Base-by-base conservation (phyloP, 805 yeast species). In the Vanderwaltozyma polyspora region DNA sequence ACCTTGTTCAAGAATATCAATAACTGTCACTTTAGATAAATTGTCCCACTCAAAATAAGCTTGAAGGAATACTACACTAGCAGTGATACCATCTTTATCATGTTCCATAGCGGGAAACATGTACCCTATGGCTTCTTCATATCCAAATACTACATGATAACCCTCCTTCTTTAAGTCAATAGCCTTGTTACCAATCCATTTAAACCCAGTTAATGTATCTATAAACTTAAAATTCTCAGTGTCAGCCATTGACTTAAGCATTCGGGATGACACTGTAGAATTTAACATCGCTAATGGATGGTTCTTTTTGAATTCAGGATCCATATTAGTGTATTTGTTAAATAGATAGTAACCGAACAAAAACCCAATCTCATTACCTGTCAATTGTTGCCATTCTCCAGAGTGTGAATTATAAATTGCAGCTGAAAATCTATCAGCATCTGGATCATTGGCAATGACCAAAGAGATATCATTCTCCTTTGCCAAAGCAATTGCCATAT, bases 151-250 rank as follows among this genome's bases (percentile, higher is more conserved):
- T 1, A 87, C 94, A 4, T 34, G 42, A 47, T 51, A 74, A 0
- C 94, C 94, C 29, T 70, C 53, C 0, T 51, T 41, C 42, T 80
- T 85, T 32, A 83, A 62, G 6, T 77, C 81, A 24, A 79, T 73
- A 2, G 95, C 91, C 42, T 74, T 72, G 52, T 89, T 89, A 3
- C 97, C 98, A 25, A 89, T 79, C 98, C 98, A 89, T 60, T 89
- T 89, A 65, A 89, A 89, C 1, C 98, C 98, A 1, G 97, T 89
- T 37, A 89, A 66, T 0, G 97, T 89, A 41, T 91, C 96, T 28
- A 63, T 68, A 56, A 68, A 81, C 30, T 71, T 63, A 51, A 79
- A 78, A 0, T 79, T 78, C 30, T 72, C 65, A 4, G 49, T 51
- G 4, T 65, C 55, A 1, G 95, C 91, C 76, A 86, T 74, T 3